Base-by-base conservation (phyloP, 352 stramenopile species). In the Pythium folliculosum region DNA sequence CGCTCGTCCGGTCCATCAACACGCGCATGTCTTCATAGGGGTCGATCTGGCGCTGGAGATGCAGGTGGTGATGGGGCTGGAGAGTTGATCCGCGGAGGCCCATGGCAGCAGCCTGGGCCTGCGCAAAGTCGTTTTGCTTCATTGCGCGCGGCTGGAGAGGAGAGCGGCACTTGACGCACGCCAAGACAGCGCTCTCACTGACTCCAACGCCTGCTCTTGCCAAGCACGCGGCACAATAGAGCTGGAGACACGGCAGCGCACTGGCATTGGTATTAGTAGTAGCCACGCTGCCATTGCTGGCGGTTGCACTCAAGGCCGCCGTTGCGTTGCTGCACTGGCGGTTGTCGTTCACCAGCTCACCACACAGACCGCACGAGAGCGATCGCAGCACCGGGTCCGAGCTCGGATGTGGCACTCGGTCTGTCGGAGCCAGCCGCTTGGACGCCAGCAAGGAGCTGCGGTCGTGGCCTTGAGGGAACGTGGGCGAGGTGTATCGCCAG, bases 291-390 rank as follows among this genome's bases (percentile, higher is more conserved):
- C 19, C 19, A 2, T 49, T 49, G 43, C 43, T 49, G 16, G 43
- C 17, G 13, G 14, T 10, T 7, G 17, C 6, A 9, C 16, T 49
- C 5, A 10, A 17, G 43, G 19, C 19, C 43, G 43, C 16, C 6
- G 19, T n/a, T 19, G 57, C 76, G 70, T 47, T 65, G 27, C 32
- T 54, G 37, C 86, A 94, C 70, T 94, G 82, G 9, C 84, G 60
- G 53, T 92, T 94, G 57, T 94, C 84, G 60, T 80, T 81, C 25
- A 88, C 80, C 8, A 91, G 76, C 51, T 92, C 86, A 35, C 82
- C 82, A 38, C 86, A 94, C 19, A 90, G 52, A n/a, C 86, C 86
- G 44, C 86, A 94, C 9, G 73, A 81, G 17, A 94, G 61, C 16
- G 78, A 83, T 12, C 71, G 63, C 14, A 92, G 58, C 7, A 84